These are phyloP conservation scores for Myriosclerotinia duriaeana DNA, from an alignment of 2,329 filamentous ascomycete genomes.

Conservation along the genomic window DNA sequence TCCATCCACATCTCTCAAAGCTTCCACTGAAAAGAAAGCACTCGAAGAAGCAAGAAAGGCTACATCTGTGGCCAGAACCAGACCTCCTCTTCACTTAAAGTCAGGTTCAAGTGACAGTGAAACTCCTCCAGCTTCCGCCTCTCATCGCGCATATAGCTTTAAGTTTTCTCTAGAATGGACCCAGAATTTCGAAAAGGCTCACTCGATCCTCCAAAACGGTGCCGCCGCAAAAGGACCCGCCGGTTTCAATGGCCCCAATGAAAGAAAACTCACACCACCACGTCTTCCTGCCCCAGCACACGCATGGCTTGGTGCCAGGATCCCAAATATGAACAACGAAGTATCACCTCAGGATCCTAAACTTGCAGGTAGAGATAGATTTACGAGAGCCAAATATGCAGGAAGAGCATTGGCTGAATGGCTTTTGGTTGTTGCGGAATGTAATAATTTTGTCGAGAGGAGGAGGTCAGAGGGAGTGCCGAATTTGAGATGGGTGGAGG, in stretches of 20 bases:
- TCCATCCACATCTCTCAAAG: constrained; percentile 16
- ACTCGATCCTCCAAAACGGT: constrained; percentile 19
- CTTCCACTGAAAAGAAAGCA: constrained; percentile 44
- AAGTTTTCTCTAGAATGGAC: constrained; percentile 72
- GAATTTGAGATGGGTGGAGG: constrained; percentile 66
- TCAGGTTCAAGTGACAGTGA: constrained; percentile 57
- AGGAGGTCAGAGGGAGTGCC: constrained; percentile 71
- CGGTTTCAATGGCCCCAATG: constrained; percentile 34
- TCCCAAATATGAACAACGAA: constrained; percentile 35
- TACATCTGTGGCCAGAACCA: constrained; percentile 48
- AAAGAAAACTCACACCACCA: constrained; percentile 65
- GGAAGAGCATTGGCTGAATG: constrained; percentile 78
- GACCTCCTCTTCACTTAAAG: constrained; percentile 47
- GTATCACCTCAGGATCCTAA: constrained; percentile 34
- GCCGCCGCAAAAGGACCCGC: constrained; percentile 1
- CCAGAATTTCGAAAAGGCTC: constrained; percentile 45
- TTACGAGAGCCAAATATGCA: constrained; percentile 56
- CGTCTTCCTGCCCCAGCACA: constrained; percentile 71
- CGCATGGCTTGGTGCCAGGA: constrained; percentile 51
- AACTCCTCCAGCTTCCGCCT: constrained; percentile 50
- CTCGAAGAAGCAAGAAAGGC: constrained; percentile 53
- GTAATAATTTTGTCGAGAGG: constrained; percentile 77
- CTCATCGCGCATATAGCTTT: constrained; percentile 58
- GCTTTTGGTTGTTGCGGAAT: constrained; percentile 72
- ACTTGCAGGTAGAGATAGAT: constrained; percentile 28